These are phyloP conservation scores for Phyllosticta citriasiana DNA, from an alignment of 2,329 filamentous ascomycete genomes.

Conservation along the genomic window DNA sequence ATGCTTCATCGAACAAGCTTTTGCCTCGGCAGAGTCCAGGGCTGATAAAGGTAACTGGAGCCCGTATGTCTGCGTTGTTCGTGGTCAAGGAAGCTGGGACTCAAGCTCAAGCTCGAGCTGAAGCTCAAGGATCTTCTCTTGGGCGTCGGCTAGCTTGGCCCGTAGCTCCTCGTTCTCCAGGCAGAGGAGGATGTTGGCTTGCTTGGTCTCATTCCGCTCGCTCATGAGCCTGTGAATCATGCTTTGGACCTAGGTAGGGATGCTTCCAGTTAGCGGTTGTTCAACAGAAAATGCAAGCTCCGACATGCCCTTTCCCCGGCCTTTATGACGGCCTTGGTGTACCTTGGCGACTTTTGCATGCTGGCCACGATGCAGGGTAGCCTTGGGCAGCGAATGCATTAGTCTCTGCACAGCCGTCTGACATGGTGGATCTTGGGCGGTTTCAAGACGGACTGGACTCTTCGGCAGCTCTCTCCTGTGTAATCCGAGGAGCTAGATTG, in stretches of 20 bases:
- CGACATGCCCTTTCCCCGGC: background rate
- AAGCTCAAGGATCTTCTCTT: background rate
- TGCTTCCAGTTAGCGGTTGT: background rate
- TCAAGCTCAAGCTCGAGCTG: background rate
- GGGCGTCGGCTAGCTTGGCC: background rate
- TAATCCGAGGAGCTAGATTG: background rate
- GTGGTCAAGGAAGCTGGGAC: background rate
- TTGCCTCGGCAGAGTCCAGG: background rate
- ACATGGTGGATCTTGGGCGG: constrained; percentile 15
- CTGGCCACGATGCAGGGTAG: background rate
- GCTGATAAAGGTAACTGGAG: background rate
- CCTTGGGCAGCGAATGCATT: background rate
- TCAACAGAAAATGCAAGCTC: background rate
- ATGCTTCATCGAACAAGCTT: background rate
- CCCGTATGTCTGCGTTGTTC: background rate
- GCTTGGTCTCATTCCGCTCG: background rate
- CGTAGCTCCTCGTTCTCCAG: background rate
- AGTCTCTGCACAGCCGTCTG: background rate
- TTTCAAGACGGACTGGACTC: constrained; percentile 10
- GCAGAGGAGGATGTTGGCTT: background rate
- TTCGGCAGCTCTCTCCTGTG: background rate
- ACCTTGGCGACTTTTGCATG: background rate
- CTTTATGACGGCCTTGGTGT: background rate
- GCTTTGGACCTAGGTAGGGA: background rate
- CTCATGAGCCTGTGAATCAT: background rate